Percentiles rank a stretch among this genome's conserved stretches.
phyloP scores from a whole-genome alignment of 2,329 filamentous ascomycete species.

The Alternaria consortialis region DNA sequence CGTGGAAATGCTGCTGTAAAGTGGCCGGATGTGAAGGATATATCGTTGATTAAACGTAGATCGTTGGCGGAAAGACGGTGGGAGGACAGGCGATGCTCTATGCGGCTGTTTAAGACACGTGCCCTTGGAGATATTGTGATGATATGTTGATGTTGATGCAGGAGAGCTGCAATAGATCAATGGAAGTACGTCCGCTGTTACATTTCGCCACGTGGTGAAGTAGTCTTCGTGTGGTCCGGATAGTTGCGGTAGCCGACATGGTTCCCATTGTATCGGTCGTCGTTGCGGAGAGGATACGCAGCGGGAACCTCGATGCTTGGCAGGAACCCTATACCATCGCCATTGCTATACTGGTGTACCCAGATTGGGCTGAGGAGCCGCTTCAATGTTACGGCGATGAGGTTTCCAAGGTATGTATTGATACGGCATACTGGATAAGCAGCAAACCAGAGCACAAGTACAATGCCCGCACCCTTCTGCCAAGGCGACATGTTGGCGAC shows the following conservation, averaged over 20 bases:
- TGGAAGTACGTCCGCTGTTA: background rate
- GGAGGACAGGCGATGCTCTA: background rate
- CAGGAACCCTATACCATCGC: constrained; percentile 15
- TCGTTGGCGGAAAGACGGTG: background rate
- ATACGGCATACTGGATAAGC: constrained; percentile 31
- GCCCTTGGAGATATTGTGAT: background rate
- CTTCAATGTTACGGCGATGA: constrained; percentile 6
- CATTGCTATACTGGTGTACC: constrained; percentile 28
- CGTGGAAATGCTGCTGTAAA: background rate
- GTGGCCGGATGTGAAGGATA: background rate
- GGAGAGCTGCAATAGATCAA: background rate
- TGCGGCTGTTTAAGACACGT: no score
- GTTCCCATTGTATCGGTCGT: background rate
- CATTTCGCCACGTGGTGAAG: background rate
- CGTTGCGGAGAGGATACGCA: background rate
- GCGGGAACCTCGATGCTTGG: constrained; percentile 33
- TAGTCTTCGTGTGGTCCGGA: background rate
- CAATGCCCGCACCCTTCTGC: constrained; percentile 24
- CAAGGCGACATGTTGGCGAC: constrained; percentile 17
- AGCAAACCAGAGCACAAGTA: constrained; percentile 27
- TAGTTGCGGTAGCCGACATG: background rate
- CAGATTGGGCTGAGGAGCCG: constrained; percentile 19
- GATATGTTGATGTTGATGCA: background rate
- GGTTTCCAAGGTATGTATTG: constrained; percentile 21
- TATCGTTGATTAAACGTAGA: background rate